A percentile compares a stretch with the other conserved stretches of the same genome.
Conservation (phyloP, 177 flowering plant genomes). For the Telopea speciosissima region DNA sequence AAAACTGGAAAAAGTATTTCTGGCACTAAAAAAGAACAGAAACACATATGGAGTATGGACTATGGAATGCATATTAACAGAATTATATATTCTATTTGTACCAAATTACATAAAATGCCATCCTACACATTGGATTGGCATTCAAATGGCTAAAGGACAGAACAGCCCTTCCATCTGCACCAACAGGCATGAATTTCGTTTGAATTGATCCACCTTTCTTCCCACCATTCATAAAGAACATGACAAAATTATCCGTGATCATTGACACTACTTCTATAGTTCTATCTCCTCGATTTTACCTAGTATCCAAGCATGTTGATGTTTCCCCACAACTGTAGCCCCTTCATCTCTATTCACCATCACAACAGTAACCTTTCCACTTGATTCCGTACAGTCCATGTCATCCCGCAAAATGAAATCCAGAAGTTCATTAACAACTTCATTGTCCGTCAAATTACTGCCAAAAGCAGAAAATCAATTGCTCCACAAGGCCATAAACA, state of each 20-base stretch:
- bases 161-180: conserved; percentile 82
- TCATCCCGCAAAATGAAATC: conserved; percentile 23
- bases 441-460: conserved; percentile 29
- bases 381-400: conserved; percentile 14
- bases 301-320: conserved; percentile 76
- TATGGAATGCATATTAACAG: too few species aligned
- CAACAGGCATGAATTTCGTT: conserved; percentile 93
- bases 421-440: conserved; percentile 50
- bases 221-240: conserved; percentile 75
- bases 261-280: conserved; percentile 26
- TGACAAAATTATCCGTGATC: conserved; percentile 58
- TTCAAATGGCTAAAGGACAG: conserved; percentile 84
- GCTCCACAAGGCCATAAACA: conserved; percentile 52
- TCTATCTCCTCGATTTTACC: conserved; percentile 41
- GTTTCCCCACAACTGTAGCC: conserved; percentile 65
- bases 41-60: too few species aligned
- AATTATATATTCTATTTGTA: too few species aligned
- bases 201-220: conserved; percentile 50
- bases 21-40: too few species aligned
- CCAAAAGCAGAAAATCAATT: conserved; percentile 21
- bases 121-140: conserved; percentile 46
- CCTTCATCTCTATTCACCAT: conserved; percentile 46
- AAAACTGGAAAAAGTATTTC: too few species aligned
- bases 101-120: too few species aligned
- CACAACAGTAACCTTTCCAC: conserved; percentile 52